Conservation (phyloP, 331 rosid genomes). For the Saraca asoca region DNA sequence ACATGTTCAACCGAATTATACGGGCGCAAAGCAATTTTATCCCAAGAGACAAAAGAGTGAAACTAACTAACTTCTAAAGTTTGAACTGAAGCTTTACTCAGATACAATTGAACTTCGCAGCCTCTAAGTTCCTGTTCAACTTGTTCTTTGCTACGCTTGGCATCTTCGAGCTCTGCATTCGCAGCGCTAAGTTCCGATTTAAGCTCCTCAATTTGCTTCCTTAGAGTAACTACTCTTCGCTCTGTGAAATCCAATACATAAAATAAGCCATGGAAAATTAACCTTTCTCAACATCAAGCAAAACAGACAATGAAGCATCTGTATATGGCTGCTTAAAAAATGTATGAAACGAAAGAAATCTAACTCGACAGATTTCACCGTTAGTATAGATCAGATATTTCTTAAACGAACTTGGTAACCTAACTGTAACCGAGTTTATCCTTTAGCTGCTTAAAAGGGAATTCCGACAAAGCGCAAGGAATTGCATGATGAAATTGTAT, state of each 20-base stretch:
- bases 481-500: neutral
- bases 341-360: neutral
- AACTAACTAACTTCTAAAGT: slow-evolving; percentile 37
- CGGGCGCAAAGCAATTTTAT: neutral
- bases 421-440: too few species aligned
- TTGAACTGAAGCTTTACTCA: slow-evolving; percentile 38
- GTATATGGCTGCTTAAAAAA: slow-evolving; percentile 6
- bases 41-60: neutral
- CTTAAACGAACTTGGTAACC: neutral
- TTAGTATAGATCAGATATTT: neutral
- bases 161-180: slow-evolving; percentile 51
- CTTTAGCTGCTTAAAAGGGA: too few species aligned
- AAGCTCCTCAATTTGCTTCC: slow-evolving; percentile 51
- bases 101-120: slow-evolving; percentile 37
- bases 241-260: slow-evolving; percentile 27
- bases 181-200: slow-evolving; percentile 40
- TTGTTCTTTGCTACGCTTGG: slow-evolving; percentile 48
- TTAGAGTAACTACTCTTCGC: slow-evolving; percentile 49
- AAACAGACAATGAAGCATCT: neutral
- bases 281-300: neutral
- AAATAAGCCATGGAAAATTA: too few species aligned
- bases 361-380: too few species aligned
- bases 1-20: neutral
- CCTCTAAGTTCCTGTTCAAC: slow-evolving; percentile 54
- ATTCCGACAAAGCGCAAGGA: too few species aligned